A percentile compares a stretch with the other conserved stretches of the same genome.
phyloP scores from a whole-genome alignment of 2,329 filamentous ascomycete genomes.

The Penicillium sp. region DNA sequence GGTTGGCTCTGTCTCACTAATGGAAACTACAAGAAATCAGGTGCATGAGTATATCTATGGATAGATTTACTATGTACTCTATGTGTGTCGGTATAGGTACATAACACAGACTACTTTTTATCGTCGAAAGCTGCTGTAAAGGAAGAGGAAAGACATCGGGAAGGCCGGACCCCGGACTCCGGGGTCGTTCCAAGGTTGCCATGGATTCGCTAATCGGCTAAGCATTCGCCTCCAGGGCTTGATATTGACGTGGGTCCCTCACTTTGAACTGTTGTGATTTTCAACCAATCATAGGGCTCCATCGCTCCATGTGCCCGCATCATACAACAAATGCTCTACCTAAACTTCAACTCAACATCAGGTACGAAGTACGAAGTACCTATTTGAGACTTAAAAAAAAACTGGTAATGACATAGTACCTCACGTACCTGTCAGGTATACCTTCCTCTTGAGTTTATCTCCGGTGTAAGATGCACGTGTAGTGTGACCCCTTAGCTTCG shows the following conservation, averaged over 20 bases:
- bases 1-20: neutral
- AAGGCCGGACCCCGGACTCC: neutral
- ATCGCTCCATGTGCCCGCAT: neutral
- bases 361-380: neutral
- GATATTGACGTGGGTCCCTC: neutral
- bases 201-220: neutral
- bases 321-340: neutral
- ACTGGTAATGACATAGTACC: neutral
- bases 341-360: neutral
- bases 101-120: neutral
- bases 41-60: neutral
- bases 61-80: neutral
- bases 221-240: constrained; percentile 4
- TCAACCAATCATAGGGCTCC: neutral
- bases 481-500: neutral
- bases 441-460: neutral
- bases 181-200: neutral
- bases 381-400: neutral
- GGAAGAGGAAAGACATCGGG: neutral
- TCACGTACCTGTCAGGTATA: neutral
- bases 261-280: neutral
- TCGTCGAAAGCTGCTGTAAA: neutral
- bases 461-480: constrained; percentile 1
- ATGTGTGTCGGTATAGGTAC: neutral
- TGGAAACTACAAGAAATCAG: neutral